phyloP scores from a whole-genome alignment of 2,329 filamentous ascomycete species.

The Botrytis galanthina region DNA sequence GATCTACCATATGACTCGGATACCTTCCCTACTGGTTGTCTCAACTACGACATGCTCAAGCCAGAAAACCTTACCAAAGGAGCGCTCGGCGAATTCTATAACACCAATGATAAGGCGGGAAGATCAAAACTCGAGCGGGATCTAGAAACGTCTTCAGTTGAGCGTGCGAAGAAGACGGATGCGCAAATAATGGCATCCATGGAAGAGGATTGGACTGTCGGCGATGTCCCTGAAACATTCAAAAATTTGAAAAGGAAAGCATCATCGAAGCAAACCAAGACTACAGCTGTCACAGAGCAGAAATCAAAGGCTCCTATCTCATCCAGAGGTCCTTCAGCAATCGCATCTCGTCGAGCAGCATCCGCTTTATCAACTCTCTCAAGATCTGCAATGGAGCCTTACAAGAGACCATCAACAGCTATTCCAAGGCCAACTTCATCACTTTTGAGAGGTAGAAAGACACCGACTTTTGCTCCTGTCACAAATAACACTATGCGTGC shows the following conservation, averaged over 20 bases:
- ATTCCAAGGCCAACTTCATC: constrained; percentile 37
- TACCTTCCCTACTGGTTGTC: constrained; percentile 56
- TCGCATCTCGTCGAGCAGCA: constrained; percentile 55
- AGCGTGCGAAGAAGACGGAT: constrained; percentile 55
- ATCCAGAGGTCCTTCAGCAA: constrained; percentile 46
- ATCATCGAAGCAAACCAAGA: constrained; percentile 20
- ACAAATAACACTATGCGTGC: constrained; percentile 53
- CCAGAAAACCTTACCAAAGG: constrained; percentile 58
- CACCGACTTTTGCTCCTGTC: constrained; percentile 45
- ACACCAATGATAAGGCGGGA: constrained; percentile 65
- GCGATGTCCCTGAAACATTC: constrained; percentile 52
- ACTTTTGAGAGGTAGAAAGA: constrained; percentile 26
- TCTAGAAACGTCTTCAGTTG: constrained; percentile 48
- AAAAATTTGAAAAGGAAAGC: constrained; percentile 35
- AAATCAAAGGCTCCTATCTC: constrained; percentile 27
- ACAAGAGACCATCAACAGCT: constrained; percentile 39
- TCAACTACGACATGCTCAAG: constrained; percentile 58
- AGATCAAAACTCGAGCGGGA: constrained; percentile 61
- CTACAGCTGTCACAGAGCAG: constrained; percentile 25
- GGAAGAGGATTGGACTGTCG: constrained; percentile 59
- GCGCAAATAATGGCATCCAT: constrained; percentile 66
- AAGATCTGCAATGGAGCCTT: constrained; percentile 35
- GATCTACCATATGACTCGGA: constrained; percentile 69
- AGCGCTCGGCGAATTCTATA: constrained; percentile 44
- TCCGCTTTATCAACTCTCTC: constrained; percentile 49